These are phyloP conservation scores for Phytophthora kernoviae DNA, from an alignment of 352 stramenopile species.

Conservation along the genomic window DNA sequence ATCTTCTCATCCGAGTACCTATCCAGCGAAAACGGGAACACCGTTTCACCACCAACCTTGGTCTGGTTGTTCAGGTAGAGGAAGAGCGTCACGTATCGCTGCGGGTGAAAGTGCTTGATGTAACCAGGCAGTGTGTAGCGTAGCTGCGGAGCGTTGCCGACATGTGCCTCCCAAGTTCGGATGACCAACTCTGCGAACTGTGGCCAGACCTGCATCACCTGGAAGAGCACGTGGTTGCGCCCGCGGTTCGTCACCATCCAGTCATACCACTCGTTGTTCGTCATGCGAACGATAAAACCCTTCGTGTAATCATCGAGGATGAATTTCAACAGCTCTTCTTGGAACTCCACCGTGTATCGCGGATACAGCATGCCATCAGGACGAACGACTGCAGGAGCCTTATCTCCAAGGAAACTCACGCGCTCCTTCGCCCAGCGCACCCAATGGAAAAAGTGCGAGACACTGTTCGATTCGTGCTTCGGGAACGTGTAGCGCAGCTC, in stretches of 20 bases:
- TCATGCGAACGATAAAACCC: slow-evolving; percentile 54
- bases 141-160: slow-evolving; percentile 37
- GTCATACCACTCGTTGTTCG: slow-evolving; percentile 74
- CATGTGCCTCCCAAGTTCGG: slow-evolving; percentile 66
- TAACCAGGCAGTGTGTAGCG: slow-evolving; percentile 71
- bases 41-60: slow-evolving; percentile 95
- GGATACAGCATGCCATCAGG: slow-evolving; percentile 62
- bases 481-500: slow-evolving; percentile 74
- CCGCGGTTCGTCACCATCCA: slow-evolving; percentile 73
- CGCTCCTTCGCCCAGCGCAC: slow-evolving; percentile 84
- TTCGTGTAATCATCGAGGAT: slow-evolving; percentile 74
- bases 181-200: slow-evolving; percentile 67
- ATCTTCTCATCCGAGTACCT: slow-evolving; percentile 74
- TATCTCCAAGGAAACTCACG: slow-evolving; percentile 60
- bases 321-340: slow-evolving; percentile 59
- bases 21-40: slow-evolving; percentile 94
- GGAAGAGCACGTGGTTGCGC: slow-evolving; percentile 66
- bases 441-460: slow-evolving; percentile 81
- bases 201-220: slow-evolving; percentile 67
- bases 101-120: slow-evolving; percentile 84
- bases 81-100: slow-evolving; percentile 97
- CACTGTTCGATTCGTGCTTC: slow-evolving; percentile 59
- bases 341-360: slow-evolving; percentile 69
- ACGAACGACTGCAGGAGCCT: slow-evolving; percentile 47
- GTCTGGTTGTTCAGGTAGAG: slow-evolving; percentile 97